Evolutionary conservation across 345 rosid species (phyloP), one percentile per base, ranked within the genome.

Genomic region (Pistacia vera): DNA sequence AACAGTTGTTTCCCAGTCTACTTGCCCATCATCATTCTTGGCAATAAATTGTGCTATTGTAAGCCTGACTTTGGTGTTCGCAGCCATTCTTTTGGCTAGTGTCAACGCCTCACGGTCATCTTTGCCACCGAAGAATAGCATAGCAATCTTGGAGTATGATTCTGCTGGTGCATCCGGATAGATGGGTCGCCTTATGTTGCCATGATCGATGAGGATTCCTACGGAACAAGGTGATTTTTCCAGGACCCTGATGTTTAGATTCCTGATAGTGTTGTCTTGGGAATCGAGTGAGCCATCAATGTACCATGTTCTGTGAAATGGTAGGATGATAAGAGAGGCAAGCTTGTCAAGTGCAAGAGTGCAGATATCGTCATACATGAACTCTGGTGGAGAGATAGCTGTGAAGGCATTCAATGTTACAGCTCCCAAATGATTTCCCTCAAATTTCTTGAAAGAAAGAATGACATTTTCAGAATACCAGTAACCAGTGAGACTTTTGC

Each of bases 71-170:
- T 11, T 33, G 2, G 64, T 11, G 61, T 72, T 58, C 25, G 1
- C 16, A 0, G 57, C 63, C 73, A 83, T 81, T 36, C 82, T 64
- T 14, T 57, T 63, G 0, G 79, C 83, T 1, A 79, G 20, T 11
- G 83, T 44, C 38, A 83, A 62, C 1, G 83, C 87, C 64, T 86
- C 86, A 1, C 82, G 52, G 35, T 86, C 89, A n/a, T 83, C 85
- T 1, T 35, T 72, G 0, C 89, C 87, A 0, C 87, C 86, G 16
- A 83, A 0, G 66, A 71, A 83, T 8, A 83, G 28, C 83, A 83
- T 64, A 2, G 77, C 80, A 0, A 83, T 51, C 4, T n/a, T 1
- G 4, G n/a, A 67, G 0, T 22, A 5, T 5, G 74, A 1, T 12
- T 38, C 48, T 7, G 30, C 3, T 30, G 33, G 33, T 30, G 33